Conservation (phyloP, 2,329 filamentous ascomycete species). For the Aureobasidium uvarum region DNA sequence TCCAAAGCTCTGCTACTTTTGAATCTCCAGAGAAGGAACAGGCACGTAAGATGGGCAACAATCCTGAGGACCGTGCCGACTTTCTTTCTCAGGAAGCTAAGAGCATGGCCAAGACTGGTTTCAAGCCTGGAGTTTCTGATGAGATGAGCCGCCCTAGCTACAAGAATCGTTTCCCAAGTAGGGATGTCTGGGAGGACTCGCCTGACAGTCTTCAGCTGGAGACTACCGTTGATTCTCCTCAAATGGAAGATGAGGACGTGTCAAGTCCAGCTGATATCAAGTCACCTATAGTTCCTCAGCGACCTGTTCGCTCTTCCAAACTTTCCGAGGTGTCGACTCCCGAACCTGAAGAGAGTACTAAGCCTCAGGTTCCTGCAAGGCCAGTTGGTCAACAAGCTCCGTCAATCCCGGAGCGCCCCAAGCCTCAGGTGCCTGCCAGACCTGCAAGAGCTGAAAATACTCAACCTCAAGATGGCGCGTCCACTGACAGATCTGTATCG, state of each 20-base stretch:
- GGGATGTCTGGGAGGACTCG: constrained; percentile 91
- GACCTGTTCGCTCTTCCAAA: constrained; percentile 36
- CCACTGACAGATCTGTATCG: constrained; percentile 41
- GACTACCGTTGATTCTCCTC: constrained; percentile 61
- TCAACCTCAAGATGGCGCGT: constrained; percentile 36
- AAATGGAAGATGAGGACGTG: constrained; percentile 38
- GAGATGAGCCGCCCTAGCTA: constrained; percentile 55
- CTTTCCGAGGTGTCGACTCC: constrained; percentile 36
- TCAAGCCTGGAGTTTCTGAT: constrained; percentile 54
- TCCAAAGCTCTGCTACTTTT: constrained; percentile 43
- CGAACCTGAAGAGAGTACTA: constrained; percentile 59
- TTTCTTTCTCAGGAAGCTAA: constrained; percentile 48
- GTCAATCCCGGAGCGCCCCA: constrained; percentile 57
- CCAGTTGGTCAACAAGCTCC: constrained; percentile 64
- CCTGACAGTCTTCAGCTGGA: constrained; percentile 80
- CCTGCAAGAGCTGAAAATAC: constrained; percentile 53
- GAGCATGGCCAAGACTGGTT: constrained; percentile 61
- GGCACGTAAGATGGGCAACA: constrained; percentile 44
- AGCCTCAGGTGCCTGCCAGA: constrained; percentile 62
- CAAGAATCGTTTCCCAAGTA: constrained; percentile 78
- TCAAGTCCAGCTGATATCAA: constrained; percentile 21
- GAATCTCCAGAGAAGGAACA: constrained; percentile 53
- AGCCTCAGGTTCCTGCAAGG: constrained; percentile 76
- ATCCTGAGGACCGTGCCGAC: constrained; percentile 44
- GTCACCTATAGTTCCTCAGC: constrained; percentile 33